A percentile compares a stretch with the other conserved stretches of the same genome.
phyloP scores from a whole-genome alignment of 225 moss, liverwort and hornwort genomes.

The Pleurozium schreberi region DNA sequence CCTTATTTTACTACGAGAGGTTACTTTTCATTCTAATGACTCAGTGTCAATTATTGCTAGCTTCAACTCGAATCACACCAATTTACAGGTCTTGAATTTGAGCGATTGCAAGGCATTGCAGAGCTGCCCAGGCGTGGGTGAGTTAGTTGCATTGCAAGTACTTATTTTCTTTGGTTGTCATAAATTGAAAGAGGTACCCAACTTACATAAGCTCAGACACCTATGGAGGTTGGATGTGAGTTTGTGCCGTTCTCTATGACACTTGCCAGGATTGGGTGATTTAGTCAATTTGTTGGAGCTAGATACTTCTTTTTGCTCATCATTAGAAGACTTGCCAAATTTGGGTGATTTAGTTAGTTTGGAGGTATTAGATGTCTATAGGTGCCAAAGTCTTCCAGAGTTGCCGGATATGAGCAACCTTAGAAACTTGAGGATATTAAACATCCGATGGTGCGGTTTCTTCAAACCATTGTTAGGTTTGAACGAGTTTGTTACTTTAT shows the following conservation, averaged over 20 bases:
- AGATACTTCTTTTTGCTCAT: fast-evolving
- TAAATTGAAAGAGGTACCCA: fast-evolving
- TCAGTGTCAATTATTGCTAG: background rate
- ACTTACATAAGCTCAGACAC: background rate
- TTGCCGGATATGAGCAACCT: no score
- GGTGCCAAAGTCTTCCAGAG: no score
- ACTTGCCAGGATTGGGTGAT: background rate
- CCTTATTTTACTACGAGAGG: background rate
- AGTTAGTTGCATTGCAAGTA: background rate
- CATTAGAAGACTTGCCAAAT: no score
- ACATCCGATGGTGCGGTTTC: fast-evolving
- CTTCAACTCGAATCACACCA: background rate
- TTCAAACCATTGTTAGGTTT: no score
- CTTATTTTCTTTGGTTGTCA: fast-evolving
- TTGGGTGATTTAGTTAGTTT: no score
- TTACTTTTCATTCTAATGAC: fast-evolving
- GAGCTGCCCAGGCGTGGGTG: background rate
- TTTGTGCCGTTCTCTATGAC: fast-evolving
- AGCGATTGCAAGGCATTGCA: fast-evolving
- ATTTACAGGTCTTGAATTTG: background rate
- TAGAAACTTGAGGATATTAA: no score
- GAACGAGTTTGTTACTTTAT: no score
- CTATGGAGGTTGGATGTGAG: background rate
- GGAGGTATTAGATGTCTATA: no score
- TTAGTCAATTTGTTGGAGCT: background rate